Base-by-base conservation (phyloP, 169 alveolate species). In the Babesia gibsoni region DNA sequence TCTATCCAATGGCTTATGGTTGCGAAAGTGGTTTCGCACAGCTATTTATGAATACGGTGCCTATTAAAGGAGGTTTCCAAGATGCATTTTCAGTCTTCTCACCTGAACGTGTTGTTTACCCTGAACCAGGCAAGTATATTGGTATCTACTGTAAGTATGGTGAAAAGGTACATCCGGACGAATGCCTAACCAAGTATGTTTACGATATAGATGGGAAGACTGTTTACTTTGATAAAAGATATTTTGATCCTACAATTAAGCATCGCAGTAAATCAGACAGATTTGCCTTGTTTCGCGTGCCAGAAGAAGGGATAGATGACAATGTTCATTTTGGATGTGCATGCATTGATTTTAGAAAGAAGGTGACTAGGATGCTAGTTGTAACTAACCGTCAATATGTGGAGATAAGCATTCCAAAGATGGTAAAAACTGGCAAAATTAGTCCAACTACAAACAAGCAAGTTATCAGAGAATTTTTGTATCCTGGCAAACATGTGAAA, bases 61-160 rank as follows among this genome's bases (percentile, higher is more conserved):
- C 58, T 32, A 10, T 9, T 8, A 35, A 16, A n/a, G 25, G 72
- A 5, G 2, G 16, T 3, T 7, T 48, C 42, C 52, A 12, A 16
- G 22, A 36, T 8, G 9, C 29, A 23, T 5, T 35, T 18, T 7
- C 4, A 12, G 16, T 16, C 16, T 16, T 16, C 16, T 14, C 41
- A 29, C 4, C 50, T 14, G 2, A 7, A 12, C 69, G 83, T 32
- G 1, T n/a, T 4, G 22, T 79, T 8, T 23, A 36, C 9, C 70
- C 77, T 42, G 61, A 69, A 42, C 83, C 83, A 27, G 88, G 83
- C n/a, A 79, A 68, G 88, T 35, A 59, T 23, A 8, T 79, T 42
- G 88, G 88, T 2, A 57, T 79, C 14, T 79, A 79, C 68, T 79
- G 88, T 29, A 41, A 25, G n/a, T 52, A 29, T 7, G 80, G 73